Evolutionary conservation across 805 yeast genomes (phyloP), one percentile per base, ranked within the genome.

Genomic region (Zygosaccharomyces rouxii): DNA sequence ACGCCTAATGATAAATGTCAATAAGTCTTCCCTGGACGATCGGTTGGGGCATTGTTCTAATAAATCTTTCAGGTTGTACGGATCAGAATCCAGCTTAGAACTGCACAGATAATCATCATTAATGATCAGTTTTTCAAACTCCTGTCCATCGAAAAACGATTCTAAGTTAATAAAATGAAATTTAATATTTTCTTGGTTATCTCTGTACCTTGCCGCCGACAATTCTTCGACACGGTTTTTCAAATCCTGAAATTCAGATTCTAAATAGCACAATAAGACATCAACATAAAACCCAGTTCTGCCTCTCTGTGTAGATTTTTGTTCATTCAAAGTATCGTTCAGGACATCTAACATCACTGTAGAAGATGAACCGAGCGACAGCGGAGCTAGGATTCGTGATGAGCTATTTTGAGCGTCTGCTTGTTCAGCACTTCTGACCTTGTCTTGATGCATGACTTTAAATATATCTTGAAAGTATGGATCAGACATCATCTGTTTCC

Each of bases 381-480:
- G 59, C 2, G 90, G 79, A 3, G 88, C 61, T 23, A 86, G 58
- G 0, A 84, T 75, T 28, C 68, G 75, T 14, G 64, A 70, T 14
- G 70, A 69, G 1, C 68, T 67, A 11, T 79, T 80, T 57, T 47
- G 46, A 31, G 26, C 26, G 5, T 51, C 54, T 1, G 63, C 63
- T 23, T 54, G 59, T 33, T 44, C 59, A 2, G 46, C 53, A 3
- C 55, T 50, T 31, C 56, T 54, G 13, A 57, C 46, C 30, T 59
- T 59, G 29, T 62, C 64, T 38, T 54, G 59, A 41, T 66, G 64
- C 28, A 60, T 45, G 0, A 67, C 68, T 71, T 67, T 68, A 49
- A 76, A 89, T 57, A 82, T 77, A 19, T 86, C 90, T 60, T 87
- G 86, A 68, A 77, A 89, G 47, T 74, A 78, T 11, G 86, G 89